Percentiles rank a stretch among this genome's conserved stretches.
These are phyloP conservation scores for Candida mesenterica DNA, from an alignment of 1,139 yeast species.

Conservation along the genomic window DNA sequence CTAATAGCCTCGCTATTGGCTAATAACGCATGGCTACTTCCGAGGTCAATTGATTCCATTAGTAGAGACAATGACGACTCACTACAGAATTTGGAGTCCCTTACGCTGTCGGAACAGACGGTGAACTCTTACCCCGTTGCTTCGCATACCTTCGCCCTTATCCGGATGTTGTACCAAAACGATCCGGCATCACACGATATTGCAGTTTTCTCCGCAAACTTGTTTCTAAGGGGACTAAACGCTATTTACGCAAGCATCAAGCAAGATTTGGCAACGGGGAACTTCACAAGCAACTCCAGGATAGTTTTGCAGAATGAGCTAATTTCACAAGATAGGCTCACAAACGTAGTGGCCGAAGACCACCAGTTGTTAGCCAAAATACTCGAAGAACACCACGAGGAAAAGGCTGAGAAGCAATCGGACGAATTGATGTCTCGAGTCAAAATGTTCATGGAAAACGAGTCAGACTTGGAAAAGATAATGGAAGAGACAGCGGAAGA, in stretches of 20 bases:
- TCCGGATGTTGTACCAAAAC: neutral
- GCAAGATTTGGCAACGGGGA: neutral
- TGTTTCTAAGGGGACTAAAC: conserved; percentile 5
- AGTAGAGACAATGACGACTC: neutral
- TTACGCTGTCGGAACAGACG: neutral
- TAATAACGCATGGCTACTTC: conserved; percentile 11
- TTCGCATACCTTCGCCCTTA: conserved; percentile 1
- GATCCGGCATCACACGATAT: neutral
- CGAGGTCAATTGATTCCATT: conserved; percentile 6
- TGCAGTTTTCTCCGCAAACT: neutral
- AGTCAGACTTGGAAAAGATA: conserved; percentile 5
- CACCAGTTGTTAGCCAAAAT: conserved; percentile 2
- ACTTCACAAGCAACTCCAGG: conserved; percentile 5
- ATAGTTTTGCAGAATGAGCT: conserved; percentile 8
- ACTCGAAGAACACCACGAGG: conserved; percentile 1
- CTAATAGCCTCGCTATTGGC: conserved; percentile 3
- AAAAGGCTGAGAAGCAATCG: conserved; percentile 3
- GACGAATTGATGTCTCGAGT: conserved; percentile 5
- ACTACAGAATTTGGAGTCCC: too few species aligned
- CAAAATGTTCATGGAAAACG: conserved; percentile 8
- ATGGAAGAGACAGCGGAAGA: conserved; percentile 4
- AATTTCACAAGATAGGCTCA: conserved; percentile 5
- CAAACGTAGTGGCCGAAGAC: conserved; percentile 2
- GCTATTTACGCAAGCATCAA: neutral
- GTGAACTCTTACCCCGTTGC: neutral